phyloP scores from a whole-genome alignment of 1,284 basidiomycete species.

The Pseudozyma pruni region DNA sequence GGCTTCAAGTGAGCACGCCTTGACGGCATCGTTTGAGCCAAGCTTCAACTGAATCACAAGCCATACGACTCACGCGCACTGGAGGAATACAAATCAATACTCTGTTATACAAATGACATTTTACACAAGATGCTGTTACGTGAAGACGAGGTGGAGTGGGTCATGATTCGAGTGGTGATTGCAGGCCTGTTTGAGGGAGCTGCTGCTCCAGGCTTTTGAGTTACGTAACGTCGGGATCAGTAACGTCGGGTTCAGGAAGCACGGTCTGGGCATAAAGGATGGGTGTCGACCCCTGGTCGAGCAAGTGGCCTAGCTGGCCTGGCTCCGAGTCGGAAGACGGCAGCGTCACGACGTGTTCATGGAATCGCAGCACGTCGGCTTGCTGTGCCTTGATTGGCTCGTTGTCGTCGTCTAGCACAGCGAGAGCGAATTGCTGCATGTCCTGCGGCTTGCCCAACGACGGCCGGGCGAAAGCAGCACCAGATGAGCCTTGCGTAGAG shows the following conservation, averaged over 20 bases:
- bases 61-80: no score
- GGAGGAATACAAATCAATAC: constrained; percentile 3
- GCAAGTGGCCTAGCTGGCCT: constrained; percentile 7
- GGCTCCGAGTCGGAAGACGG: constrained; percentile 10
- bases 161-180: no score
- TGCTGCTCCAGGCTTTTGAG: no score
- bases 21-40: background rate
- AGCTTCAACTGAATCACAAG: constrained; percentile 3
- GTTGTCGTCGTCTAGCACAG: constrained; percentile 13
- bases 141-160: no score
- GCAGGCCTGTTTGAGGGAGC: no score
- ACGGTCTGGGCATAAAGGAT: constrained; percentile 4
- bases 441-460: constrained; percentile 16
- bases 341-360: constrained; percentile 7
- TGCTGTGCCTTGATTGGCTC: constrained; percentile 3
- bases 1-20: constrained; percentile 57
- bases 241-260: constrained; percentile 6
- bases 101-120: constrained; percentile 10
- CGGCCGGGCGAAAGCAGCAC: background rate
- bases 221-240: background rate
- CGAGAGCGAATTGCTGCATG: constrained; percentile 34
- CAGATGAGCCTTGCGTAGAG: background rate
- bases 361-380: background rate
- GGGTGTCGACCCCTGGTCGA: constrained; percentile 10
- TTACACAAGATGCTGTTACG: background rate